Percentiles rank a stretch among this genome's conserved stretches.
These are phyloP conservation scores for Cochlearia excelsa DNA, from an alignment of 345 rosid species.

Conservation along the genomic window DNA sequence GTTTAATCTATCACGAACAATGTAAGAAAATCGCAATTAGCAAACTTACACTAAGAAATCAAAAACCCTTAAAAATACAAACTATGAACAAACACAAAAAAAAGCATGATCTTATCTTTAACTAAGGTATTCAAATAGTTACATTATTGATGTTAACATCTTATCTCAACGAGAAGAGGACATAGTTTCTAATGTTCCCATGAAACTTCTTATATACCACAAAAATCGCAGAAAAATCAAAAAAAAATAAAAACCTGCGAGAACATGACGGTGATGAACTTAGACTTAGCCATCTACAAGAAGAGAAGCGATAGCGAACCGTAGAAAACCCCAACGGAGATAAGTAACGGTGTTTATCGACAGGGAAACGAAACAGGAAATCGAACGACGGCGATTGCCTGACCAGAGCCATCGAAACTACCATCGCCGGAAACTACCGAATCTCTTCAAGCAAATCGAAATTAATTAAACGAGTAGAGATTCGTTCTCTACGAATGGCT, in stretches of 20 bases:
- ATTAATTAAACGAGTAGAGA: constrained; percentile 36
- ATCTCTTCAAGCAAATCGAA: constrained; percentile 38
- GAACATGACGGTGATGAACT: constrained; percentile 23
- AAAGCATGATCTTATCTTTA: background rate
- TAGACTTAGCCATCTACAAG: constrained; percentile 61
- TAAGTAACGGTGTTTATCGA: constrained; percentile 34
- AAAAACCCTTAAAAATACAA: background rate
- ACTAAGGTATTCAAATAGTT: background rate
- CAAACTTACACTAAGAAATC: constrained; percentile 1
- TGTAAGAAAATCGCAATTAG: background rate
- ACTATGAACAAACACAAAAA: background rate
- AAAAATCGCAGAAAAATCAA: background rate
- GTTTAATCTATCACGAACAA: constrained; percentile 40
- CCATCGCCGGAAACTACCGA: constrained; percentile 28
- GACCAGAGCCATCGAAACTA: constrained; percentile 45
- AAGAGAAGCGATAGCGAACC: constrained; percentile 57
- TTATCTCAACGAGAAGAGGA: no score
- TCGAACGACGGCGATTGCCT: constrained; percentile 39
- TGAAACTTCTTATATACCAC: no score
- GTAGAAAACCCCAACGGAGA: constrained; percentile 43
- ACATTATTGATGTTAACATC: no score
- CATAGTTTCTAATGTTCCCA: no score
- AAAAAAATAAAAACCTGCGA: constrained; percentile 37
- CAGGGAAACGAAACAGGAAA: constrained; percentile 33
- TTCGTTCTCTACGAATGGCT: constrained; percentile 16